phyloP scores from a whole-genome alignment of 305 asterid species.

The Fraxinus ornus region DNA sequence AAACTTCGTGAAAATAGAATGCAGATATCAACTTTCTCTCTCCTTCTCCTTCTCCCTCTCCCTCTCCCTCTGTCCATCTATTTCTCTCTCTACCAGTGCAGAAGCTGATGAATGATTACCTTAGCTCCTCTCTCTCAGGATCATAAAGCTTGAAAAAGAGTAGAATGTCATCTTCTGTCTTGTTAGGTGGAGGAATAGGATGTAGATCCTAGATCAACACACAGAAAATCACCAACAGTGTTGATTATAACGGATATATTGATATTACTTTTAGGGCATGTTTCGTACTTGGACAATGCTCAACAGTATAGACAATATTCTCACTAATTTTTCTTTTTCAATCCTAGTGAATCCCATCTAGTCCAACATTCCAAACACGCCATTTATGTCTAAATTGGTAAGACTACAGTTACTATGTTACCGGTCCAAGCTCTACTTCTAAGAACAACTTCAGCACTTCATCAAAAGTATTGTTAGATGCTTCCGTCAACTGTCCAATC shows the following conservation, averaged over 20 bases:
- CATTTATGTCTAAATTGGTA: background rate
- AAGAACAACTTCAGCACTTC: slow-evolving; percentile 30
- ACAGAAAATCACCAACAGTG: background rate
- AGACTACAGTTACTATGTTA: slow-evolving; percentile 4
- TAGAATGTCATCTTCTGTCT: slow-evolving; percentile 31
- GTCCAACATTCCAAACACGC: background rate
- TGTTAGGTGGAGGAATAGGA: slow-evolving; percentile 26
- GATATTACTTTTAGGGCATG: background rate
- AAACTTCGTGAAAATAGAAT: background rate
- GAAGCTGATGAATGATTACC: slow-evolving; percentile 21
- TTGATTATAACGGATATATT: background rate
- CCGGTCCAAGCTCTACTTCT: slow-evolving; percentile 32
- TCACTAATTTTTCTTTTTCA: background rate
- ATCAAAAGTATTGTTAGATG: slow-evolving; percentile 21
- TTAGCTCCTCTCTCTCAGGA: slow-evolving; percentile 30
- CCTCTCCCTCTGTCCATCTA: background rate
- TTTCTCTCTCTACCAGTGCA: background rate
- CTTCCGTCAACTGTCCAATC: slow-evolving; percentile 31
- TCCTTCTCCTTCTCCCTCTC: background rate
- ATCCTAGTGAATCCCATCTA: background rate
- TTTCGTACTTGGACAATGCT: background rate
- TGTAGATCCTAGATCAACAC: slow-evolving; percentile 19
- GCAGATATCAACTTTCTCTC: background rate
- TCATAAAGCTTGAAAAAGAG: slow-evolving; percentile 35
- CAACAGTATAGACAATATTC: background rate